These are phyloP conservation scores for Chaetomium globosum DNA, from an alignment of 2,329 filamentous ascomycete genomes.

Conservation along the genomic window DNA sequence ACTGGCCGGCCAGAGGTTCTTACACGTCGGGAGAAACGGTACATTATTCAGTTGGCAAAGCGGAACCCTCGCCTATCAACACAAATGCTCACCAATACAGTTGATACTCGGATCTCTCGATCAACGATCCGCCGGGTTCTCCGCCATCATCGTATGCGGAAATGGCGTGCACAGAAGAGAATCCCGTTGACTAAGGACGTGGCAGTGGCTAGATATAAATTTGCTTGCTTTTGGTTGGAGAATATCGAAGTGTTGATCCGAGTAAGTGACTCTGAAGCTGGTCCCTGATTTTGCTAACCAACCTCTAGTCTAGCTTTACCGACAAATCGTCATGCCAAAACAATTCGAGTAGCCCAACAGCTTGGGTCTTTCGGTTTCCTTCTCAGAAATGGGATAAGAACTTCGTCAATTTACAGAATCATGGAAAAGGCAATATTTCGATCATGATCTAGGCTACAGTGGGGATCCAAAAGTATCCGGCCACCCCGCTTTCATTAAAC, in stretches of 20 bases:
- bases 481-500: no score
- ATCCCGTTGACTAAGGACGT: constrained; percentile 10
- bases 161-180: constrained; percentile 15
- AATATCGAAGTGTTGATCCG: constrained; percentile 8
- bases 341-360: no score
- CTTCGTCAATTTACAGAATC: no score
- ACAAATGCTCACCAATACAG: not conserved
- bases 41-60: not conserved
- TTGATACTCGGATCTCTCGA: not conserved
- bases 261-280: not conserved
- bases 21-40: constrained; percentile 4
- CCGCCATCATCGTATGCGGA: not conserved
- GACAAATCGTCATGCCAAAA: constrained; percentile 1
- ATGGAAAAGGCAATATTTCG: no score
- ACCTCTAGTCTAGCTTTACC: not conserved
- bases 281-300: not conserved
- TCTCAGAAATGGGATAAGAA: no score
- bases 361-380: no score
- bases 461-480: no score
- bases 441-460: no score
- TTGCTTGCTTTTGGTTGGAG: constrained; percentile 7
- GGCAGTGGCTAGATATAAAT: not conserved
- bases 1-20: constrained; percentile 10
- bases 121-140: not conserved
- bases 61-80: not conserved